Base-by-base conservation (phyloP, 1,284 basidiomycete species). In the Amylostereum areolatum region DNA sequence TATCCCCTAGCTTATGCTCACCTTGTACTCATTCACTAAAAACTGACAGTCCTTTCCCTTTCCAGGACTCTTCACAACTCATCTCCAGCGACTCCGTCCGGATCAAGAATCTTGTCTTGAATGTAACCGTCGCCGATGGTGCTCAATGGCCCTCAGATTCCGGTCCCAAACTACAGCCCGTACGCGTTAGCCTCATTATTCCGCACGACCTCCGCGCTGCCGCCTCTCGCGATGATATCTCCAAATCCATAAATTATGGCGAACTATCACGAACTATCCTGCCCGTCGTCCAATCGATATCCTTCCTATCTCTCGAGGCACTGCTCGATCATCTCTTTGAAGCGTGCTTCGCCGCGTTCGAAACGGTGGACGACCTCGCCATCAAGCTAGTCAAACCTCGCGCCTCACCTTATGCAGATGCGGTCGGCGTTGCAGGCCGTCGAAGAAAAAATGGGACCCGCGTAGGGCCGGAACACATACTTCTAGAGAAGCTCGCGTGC, bases 161-260 rank as follows among this genome's bases (percentile, higher is more conserved):
- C 9, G 51, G 33, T 12, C 62, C 68, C 5, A 66, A 62, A n/a
- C 57, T 67, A 12, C 86, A 89, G 56, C 79, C 82, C 0, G 68
- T 88, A n/a, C 62, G 70, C 9, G 60, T 87, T 48, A 76, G 80
- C 36, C 62, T 87, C 6, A 64, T 66, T 6, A 73, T 90, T 42
- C 65, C 70, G 11, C 75, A 83, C 55, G 75, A 84, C 56, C 67
- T 87, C 12, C 67, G 71, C 9, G 57, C 60, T 8, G 69, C 84
- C 3, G 83, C 81, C 24, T 57, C 57, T 2, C 66, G 69, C 4
- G 87, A 90, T 60, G 73, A 85, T 54, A 64, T 89, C 3, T 57
- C 66, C 0, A 62, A 75, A 53, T 82, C 83, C 1, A 73, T 87
- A 52, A 73, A 84, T 62, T 86, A 87, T 56, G 76, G 76, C 2